A percentile compares a stretch with the other conserved stretches of the same genome.
These are phyloP conservation scores for Pseudogymnoascus sp. DNA, from an alignment of 2,329 filamentous ascomycete species.

Conservation along the genomic window DNA sequence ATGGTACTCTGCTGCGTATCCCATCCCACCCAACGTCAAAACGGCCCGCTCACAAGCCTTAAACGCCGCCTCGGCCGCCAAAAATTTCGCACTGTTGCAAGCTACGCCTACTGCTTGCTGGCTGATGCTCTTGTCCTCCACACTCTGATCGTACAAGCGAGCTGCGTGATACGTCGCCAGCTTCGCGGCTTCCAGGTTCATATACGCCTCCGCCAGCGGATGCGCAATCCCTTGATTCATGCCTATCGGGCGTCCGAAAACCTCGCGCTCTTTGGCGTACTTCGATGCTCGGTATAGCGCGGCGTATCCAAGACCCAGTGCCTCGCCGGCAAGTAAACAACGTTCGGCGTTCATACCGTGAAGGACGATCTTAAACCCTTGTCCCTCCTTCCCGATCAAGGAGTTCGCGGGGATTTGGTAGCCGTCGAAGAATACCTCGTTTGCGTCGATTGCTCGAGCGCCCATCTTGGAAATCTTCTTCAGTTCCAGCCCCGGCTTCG, in stretches of 20 bases:
- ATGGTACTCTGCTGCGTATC: conserved; percentile 58
- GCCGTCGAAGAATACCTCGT: conserved; percentile 81
- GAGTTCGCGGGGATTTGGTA: conserved; percentile 59
- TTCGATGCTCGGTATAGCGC: conserved; percentile 54
- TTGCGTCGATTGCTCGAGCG: conserved; percentile 72
- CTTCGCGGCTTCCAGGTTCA: conserved; percentile 59
- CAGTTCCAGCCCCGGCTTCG: conserved; percentile 48
- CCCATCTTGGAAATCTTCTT: conserved; percentile 80
- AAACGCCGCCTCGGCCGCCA: conserved; percentile 59
- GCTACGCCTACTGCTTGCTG: conserved; percentile 55
- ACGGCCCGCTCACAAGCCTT: conserved; percentile 55
- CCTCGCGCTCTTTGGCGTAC: conserved; percentile 60
- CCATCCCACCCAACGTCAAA: conserved; percentile 56
- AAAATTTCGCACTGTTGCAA: conserved; percentile 64
- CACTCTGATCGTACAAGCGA: conserved; percentile 50
- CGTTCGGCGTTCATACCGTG: conserved; percentile 76
- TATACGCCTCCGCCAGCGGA: conserved; percentile 58
- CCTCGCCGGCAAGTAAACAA: conserved; percentile 70
- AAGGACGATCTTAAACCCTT: conserved; percentile 72
- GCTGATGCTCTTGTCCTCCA: conserved; percentile 43
- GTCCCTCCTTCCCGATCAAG: conserved; percentile 63
- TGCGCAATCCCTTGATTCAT: conserved; percentile 60
- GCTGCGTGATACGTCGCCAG: conserved; percentile 60
- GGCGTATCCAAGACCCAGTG: conserved; percentile 71
- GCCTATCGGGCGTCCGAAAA: conserved; percentile 59